Evolutionary conservation across 108 stramenopile species (phyloP).

Genomic region (Fragilaria crotonensis): DNA sequence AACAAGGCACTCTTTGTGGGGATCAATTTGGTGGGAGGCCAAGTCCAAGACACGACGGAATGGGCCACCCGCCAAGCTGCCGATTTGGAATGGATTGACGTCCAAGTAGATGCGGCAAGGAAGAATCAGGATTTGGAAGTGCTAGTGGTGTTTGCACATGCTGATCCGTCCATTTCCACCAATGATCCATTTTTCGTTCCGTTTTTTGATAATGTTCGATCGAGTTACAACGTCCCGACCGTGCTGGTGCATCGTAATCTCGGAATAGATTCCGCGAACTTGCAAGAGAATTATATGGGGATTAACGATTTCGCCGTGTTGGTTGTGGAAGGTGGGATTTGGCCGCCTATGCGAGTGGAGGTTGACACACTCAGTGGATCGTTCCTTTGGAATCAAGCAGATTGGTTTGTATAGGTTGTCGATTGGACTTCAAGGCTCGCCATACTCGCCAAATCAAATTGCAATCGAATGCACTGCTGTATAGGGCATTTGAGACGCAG

Average conservation of each 20-base stretch:
- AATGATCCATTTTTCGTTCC: constrained; percentile 14
- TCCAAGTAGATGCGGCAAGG: background rate
- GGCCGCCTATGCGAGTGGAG: constrained; percentile 36
- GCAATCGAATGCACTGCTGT: no score
- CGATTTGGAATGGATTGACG: constrained; percentile 34
- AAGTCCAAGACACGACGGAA: constrained; percentile 22
- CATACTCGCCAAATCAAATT: no score
- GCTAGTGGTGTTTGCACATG: constrained; percentile 32
- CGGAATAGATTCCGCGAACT: constrained; percentile 12
- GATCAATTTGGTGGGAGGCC: constrained; percentile 46
- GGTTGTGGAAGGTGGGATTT: constrained; percentile 24
- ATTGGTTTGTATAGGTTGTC: no score
- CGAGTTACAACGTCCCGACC: constrained; percentile 7
- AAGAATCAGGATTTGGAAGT: constrained; percentile 6
- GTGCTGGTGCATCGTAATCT: constrained; percentile 30
- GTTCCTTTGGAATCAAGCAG: constrained; percentile 17
- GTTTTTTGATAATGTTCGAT: constrained; percentile 2
- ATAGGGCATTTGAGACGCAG: no score
- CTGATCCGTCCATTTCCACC: constrained; percentile 22
- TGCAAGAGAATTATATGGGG: constrained; percentile 9
- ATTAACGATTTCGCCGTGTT: constrained; percentile 21
- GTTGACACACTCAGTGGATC: constrained; percentile 11
- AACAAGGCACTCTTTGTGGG: constrained; percentile 44
- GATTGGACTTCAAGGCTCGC: no score
- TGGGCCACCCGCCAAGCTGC: constrained; percentile 22